Evolutionary conservation across 2,329 filamentous ascomycete genomes (phyloP).

Genomic region (Ambrosiella cleistominuta): DNA sequence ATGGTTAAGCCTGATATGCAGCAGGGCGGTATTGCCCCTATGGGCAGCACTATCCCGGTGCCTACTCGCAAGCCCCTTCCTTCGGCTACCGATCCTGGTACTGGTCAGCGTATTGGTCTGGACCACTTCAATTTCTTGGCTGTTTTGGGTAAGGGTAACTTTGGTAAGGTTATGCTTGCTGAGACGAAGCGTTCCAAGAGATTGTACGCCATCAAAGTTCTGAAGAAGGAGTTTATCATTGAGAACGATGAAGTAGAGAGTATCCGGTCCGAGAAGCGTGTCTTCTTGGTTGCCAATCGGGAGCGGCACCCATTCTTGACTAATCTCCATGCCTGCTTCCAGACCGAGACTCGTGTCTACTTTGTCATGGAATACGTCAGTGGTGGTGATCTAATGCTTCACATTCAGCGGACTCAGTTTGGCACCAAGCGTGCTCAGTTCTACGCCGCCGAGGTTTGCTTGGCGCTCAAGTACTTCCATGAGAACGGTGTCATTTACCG

Average conservation of each 20-base stretch:
- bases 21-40: slow-evolving; percentile 18
- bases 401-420: slow-evolving; percentile 94
- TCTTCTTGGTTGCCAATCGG: slow-evolving; percentile 92
- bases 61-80: slow-evolving; percentile 41
- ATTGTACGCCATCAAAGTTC: slow-evolving; percentile 92
- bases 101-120: slow-evolving; percentile 71
- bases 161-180: slow-evolving; percentile 98
- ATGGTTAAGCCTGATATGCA: slow-evolving; percentile 21
- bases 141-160: slow-evolving; percentile 96
- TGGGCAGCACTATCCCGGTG: slow-evolving; percentile 12
- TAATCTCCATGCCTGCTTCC: slow-evolving; percentile 93
- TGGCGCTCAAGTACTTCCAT: slow-evolving; percentile 97
- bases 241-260: slow-evolving; percentile 99
- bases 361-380: slow-evolving; percentile 99
- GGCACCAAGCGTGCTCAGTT: slow-evolving; percentile 95
- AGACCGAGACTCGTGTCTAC: slow-evolving; percentile 94
- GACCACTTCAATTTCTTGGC: slow-evolving; percentile 99
- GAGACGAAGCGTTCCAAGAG: slow-evolving; percentile 87
- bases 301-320: slow-evolving; percentile 92
- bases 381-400: slow-evolving; percentile 95
- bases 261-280: slow-evolving; percentile 90
- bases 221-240: slow-evolving; percentile 99
- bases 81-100: slow-evolving; percentile 53
- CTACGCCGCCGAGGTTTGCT: slow-evolving; percentile 91
- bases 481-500: slow-evolving; percentile 98